Evolutionary conservation across 371 early-diverging fungal genomes (phyloP), one percentile per base, ranked within the genome.

Genomic region (Mortierella sp.): DNA sequence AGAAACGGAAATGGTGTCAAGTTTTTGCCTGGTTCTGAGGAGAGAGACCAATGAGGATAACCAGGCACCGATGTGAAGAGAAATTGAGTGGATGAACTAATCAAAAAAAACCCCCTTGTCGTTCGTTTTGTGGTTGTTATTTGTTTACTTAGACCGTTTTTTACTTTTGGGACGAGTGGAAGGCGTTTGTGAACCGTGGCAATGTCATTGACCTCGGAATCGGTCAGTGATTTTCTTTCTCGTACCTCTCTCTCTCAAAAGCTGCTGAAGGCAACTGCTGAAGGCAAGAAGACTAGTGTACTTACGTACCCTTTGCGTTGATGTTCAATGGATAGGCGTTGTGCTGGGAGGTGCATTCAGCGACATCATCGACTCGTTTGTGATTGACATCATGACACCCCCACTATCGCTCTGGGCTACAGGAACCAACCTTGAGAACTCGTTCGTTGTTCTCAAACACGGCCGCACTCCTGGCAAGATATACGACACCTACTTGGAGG

Each of bases 301-400:
- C 27, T 68, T 35, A 32, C 32, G 14, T 16, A 24, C 29, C 29
- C 60, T 60, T 29, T 60, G 4, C 3, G 14, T 29, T 14, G 1
- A 27, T 14, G 27, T 38, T 1, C 6, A 27, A 35, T 54, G 16
- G 35, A 77, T 38, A 86, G 88, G 88, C 63, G 83, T 88, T 24
- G 85, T 88, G 38, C 77, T 88, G 76, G 88, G 88, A 21, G 75
- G 82, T 27, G 88, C 85, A 11, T 88, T 88, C 75, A 82, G 84
- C 27, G 72, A 72, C 18, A 74, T 82, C 32, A 80, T 84, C 75
- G 80, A 88, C 55, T 88, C 88, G 24, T 79, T 88, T 44, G 88
- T 88, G 43, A 55, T 75, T 14, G 88, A 88, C 35, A 88, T 88
- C 74, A 58, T 84, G 75, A 82, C 88, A 8, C 88, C 88, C 5